Percentiles rank a stretch among this genome's conserved stretches.
These are phyloP conservation scores for Wickerhamiella vanderwaltii DNA, from an alignment of 805 yeast genomes.

Conservation along the genomic window DNA sequence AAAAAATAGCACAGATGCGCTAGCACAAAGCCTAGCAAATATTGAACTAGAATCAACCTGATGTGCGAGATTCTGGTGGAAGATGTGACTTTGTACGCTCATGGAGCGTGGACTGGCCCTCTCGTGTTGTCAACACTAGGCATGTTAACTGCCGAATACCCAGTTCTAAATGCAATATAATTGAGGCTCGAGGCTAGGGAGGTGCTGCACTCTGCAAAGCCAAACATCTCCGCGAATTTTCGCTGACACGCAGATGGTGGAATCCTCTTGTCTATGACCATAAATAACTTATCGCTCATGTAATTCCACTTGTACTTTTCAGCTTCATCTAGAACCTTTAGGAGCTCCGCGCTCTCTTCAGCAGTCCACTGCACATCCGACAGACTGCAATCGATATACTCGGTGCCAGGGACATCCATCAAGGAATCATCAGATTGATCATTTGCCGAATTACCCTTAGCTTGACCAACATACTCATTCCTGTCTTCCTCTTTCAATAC, in stretches of 20 bases:
- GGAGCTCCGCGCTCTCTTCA: slow-evolving; percentile 37
- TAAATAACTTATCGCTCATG: slow-evolving; percentile 33
- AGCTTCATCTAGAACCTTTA: slow-evolving; percentile 38
- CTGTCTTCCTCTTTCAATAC: no score
- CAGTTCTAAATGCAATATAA: slow-evolving; percentile 35
- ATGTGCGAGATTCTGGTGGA: no score
- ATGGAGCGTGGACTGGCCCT: no score
- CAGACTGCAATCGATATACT: slow-evolving; percentile 11
- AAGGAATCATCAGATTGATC: neutral
- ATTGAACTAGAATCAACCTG: no score
- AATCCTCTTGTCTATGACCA: slow-evolving; percentile 29
- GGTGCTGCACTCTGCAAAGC: slow-evolving; percentile 40
- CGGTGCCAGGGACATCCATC: slow-evolving; percentile 17
- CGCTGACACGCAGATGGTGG: slow-evolving; percentile 44
- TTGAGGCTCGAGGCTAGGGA: slow-evolving; percentile 40
- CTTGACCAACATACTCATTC: no score
- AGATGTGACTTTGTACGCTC: no score
- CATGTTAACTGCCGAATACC: slow-evolving; percentile 32
- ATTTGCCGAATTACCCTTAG: no score
- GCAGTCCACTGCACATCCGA: slow-evolving; percentile 26
- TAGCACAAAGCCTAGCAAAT: no score
- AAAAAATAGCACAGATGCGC: no score
- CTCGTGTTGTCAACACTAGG: neutral
- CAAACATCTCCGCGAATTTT: slow-evolving; percentile 43
- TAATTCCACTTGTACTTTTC: slow-evolving; percentile 51